Evolutionary conservation across 495 filamentous ascomycete species (phyloP), one percentile per base, ranked within the genome.

Genomic region (Annulohypoxylon stygium): DNA sequence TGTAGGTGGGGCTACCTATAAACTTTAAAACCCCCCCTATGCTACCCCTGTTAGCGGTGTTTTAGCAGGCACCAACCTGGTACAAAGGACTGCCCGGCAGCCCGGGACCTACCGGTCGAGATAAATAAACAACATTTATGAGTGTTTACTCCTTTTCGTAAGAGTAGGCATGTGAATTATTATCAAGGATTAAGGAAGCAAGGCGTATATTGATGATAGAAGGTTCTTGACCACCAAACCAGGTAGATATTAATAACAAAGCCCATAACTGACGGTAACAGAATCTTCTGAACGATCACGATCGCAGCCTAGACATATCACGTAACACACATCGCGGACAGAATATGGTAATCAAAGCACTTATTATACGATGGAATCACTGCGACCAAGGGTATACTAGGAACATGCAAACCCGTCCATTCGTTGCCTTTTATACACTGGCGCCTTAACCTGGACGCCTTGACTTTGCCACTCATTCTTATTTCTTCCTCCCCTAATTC

Each of bases 321-420:
- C 39, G 33, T n/a, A 8, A 33, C 53, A 37, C 53, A 37, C 14
- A 34, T 55, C 33, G 37, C 10, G 36, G n/a, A 54, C 30, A 34
- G 50, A 30, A 3, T 11, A 6, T 16, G 18, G 53, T 33, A 57
- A 37, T 30, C 14, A 58, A 54, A 65, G 26, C 47, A 54, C 20
- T 23, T 58, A 47, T 65, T 47, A 67, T 37, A 18, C 37, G 48
- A 69, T 69, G 67, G 59, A 41, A 41, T 51, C 53, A 20, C 12
- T 33, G n/a, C 16, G 36, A 55, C 23, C 36, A 55, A 66, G 67
- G 68, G 68, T 71, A 71, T 71, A 71, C 61, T 61, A 47, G 45
- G 43, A 36, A 53, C 45, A 39, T 34, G 34, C 39, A 33, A 47
- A 37, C 47, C 25, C 18, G 5, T 30, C 26, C 39, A 14, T 39